Base-by-base conservation (phyloP, 1,284 basidiomycete genomes). In the Porogramme epimiltina region DNA sequence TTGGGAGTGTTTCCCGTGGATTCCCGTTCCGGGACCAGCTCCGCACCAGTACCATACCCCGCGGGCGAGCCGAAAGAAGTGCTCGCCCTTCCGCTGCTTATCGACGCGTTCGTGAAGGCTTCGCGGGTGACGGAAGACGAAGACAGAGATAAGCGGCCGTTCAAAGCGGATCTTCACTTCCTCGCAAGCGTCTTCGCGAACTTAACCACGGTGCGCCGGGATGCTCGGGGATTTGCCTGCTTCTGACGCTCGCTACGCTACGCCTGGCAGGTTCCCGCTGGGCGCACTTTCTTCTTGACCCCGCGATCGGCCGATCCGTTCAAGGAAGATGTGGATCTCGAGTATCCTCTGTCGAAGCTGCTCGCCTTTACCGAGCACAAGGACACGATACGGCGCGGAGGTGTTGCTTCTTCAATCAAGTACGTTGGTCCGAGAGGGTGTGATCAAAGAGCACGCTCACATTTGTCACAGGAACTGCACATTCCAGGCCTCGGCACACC, bases 161-260 rank as follows among this genome's bases (percentile, higher is more conserved):
- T 90, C 39, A 93, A 92, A 70, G 89, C 82, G 34, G 79, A 86
- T 52, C 77, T 95, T 28, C 89, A 97, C 71, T 98, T 97, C 71
- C 75, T 97, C 16, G 85, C 93, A 0, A 93, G 87, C 53, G 93
- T 96, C 3, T 95, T 97, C 67, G 93, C 93, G 15, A 97, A 98
- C 67, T 70, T 96, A 46, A 89, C 83, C 39, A 82, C 84, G 62
- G 93, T 94, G 64, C 61, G 82, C 74, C 16, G n/a, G 23, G n/a
- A n/a, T n/a, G n/a, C 9, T 33, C 28, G 8, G 40, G n/a, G 16
- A n/a, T 16, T 18, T 16, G 23, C 3, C 15, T n/a, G 33, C 0
- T 22, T 16, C 16, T 25, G 2, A 3, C 1, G 25, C 22, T 28
- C 23, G 16, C 16, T 41, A 26, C 6, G n/a, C 19, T 43, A 19